Evolutionary conservation across 768 basidiomycete species (phyloP).

Genomic region (Suillus alpinus): DNA sequence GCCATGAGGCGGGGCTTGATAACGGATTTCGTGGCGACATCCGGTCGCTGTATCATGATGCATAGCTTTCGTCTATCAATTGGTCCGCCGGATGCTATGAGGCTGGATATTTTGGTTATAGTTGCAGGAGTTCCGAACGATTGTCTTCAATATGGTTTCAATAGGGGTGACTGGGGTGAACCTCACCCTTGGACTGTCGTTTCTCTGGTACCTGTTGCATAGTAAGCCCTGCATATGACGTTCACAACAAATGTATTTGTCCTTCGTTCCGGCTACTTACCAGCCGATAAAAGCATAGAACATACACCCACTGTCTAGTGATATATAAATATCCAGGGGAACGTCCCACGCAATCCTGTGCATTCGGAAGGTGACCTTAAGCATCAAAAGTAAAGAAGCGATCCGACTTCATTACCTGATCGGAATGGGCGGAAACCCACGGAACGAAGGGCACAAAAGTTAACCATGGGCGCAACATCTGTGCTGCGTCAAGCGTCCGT

Average conservation of each 20-base stretch:
- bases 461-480: neutral
- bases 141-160: neutral
- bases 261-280: neutral
- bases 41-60: neutral
- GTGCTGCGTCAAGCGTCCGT: neutral
- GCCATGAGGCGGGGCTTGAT: neutral
- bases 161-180: neutral
- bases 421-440: neutral
- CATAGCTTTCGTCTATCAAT: neutral
- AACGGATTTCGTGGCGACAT: neutral
- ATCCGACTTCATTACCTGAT: neutral
- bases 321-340: neutral
- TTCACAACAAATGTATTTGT: neutral
- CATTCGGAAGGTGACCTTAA: neutral
- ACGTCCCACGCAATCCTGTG: neutral
- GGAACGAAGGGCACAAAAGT: neutral
- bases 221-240: neutral
- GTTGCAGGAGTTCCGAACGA: neutral
- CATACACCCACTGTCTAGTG: neutral
- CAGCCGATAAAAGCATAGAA: neutral
- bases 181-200: neutral
- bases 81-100: neutral
- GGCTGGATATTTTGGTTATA: neutral
- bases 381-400: neutral
- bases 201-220: neutral